These are phyloP conservation scores for Cicer arietinum DNA, from an alignment of 306 rosid species.

Conservation along the genomic window DNA sequence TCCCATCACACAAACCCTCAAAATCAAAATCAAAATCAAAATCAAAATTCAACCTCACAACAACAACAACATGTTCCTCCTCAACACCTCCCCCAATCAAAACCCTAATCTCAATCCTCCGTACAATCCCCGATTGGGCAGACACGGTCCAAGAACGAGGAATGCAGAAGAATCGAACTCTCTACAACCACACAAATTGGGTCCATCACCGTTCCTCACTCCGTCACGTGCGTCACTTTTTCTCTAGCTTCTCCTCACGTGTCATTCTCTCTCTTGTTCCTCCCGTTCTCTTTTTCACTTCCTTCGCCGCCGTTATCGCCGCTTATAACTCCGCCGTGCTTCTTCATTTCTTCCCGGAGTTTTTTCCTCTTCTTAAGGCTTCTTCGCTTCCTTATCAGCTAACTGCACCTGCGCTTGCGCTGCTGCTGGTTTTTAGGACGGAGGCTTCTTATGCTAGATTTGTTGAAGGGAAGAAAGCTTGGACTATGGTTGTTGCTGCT, in stretches of 20 bases:
- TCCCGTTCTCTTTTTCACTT: conserved; percentile 72
- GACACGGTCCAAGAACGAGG: conserved; percentile 77
- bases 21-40: conserved; percentile 41
- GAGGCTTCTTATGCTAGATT: conserved; percentile 87
- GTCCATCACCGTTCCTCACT: conserved; percentile 76
- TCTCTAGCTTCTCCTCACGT: conserved; percentile 80
- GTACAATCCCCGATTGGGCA: conserved; percentile 78
- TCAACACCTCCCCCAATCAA: not conserved
- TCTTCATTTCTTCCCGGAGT: conserved; percentile 57
- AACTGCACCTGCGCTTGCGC: conserved; percentile 89
- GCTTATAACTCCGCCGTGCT: conserved; percentile 66
- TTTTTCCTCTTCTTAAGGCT: conserved; percentile 62
- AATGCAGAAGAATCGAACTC: conserved; percentile 58
- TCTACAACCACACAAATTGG: conserved; percentile 73
- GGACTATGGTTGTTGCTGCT: conserved; percentile 73
- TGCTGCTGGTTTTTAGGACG: conserved; percentile 81
- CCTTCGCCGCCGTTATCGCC: conserved; percentile 66
- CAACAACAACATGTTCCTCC: conserved; percentile 27
- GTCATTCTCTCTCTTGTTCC: conserved; percentile 78
- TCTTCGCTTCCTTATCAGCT: conserved; percentile 83
- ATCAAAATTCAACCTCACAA: conserved; percentile 24
- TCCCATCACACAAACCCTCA: conserved; percentile 29
- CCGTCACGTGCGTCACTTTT: conserved; percentile 81
- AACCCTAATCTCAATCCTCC: conserved; percentile 52
- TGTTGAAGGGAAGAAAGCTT: conserved; percentile 85